Conservation (phyloP, 352 stramenopile genomes). For the Stephanocyclus meneghinianus region DNA sequence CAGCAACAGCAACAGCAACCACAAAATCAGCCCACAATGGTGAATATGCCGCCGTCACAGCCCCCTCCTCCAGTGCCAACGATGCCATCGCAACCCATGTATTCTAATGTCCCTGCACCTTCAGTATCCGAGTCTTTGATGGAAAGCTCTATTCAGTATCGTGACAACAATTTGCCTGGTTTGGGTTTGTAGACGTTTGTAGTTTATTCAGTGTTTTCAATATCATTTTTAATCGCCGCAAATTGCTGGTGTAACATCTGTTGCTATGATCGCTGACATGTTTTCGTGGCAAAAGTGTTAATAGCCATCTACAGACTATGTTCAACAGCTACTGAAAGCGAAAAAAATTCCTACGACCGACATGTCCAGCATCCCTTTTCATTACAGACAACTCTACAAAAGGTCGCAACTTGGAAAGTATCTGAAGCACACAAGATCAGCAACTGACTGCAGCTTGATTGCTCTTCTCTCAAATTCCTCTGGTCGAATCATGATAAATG, state of each 20-base stretch:
- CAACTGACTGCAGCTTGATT: conserved; percentile 8
- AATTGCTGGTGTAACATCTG: neutral
- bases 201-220: neutral
- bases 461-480: neutral
- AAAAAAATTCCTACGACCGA: too few species aligned
- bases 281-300: too few species aligned
- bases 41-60: conserved; percentile 27
- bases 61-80: conserved; percentile 19
- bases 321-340: too few species aligned
- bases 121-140: conserved; percentile 31
- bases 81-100: conserved; percentile 26
- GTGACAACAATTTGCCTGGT: conserved; percentile 35
- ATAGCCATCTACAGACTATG: too few species aligned
- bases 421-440: conserved; percentile 23
- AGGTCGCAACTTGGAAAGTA: conserved; percentile 19
- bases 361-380: too few species aligned
- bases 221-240: too few species aligned
- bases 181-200: conserved; percentile 37
- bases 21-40: conserved; percentile 18
- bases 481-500: neutral
- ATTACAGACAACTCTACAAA: neutral
- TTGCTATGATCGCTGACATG: too few species aligned
- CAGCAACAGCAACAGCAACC: conserved; percentile 8
- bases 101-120: conserved; percentile 39
- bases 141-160: conserved; percentile 53